Evolutionary conservation across 1,284 basidiomycete genomes (phyloP), one percentile per base, ranked within the genome.

Genomic region (Ceratobasidium sp.): DNA sequence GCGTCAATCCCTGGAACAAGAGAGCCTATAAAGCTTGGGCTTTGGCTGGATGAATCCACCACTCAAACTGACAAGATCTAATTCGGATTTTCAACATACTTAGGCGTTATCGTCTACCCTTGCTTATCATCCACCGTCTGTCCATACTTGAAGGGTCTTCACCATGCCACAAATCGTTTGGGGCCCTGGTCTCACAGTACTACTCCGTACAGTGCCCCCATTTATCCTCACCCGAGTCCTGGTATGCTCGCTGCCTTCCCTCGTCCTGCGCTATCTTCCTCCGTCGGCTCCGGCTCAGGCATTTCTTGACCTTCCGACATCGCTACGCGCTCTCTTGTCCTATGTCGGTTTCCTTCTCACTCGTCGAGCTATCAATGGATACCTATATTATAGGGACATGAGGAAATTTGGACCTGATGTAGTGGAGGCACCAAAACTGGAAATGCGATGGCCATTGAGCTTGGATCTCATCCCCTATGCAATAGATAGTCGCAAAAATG

Each of bases 321-420:
- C 53, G 9, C 10, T 77, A 13, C 73, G 64, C n/a, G 23, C 20
- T 26, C 6, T 58, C 7, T 15, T 77, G 10, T 26, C 53, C 40
- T 56, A 56, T 26, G 10, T 51, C 3, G 18, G 23, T 6, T 60
- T 42, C 18, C 18, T 51, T 28, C 13, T 77, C 0, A 46, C 18
- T n/a, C 73, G 51, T 4, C 4, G 20, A 6, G 33, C 23, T 18
- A 33, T 67, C 6, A 44, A 33, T 1, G 20, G 26, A 3, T 58
- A 67, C 15, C 39, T 26, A 12, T 20, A 49, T 18, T 15, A 33
- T 20, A 28, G 39, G 4, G 73, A 76, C 33, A 76, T 42, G 63
- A 76, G 51, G 63, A 64, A n/a, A 42, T 26, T 76, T 23, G 73
- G 73, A n/a, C 73, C 61, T 2, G 73, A 66, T 28, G 73, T 76